Evolutionary conservation across 1,139 yeast species (phyloP), one percentile per base, ranked within the genome.

Genomic region (Zygosaccharomyces sapae): DNA sequence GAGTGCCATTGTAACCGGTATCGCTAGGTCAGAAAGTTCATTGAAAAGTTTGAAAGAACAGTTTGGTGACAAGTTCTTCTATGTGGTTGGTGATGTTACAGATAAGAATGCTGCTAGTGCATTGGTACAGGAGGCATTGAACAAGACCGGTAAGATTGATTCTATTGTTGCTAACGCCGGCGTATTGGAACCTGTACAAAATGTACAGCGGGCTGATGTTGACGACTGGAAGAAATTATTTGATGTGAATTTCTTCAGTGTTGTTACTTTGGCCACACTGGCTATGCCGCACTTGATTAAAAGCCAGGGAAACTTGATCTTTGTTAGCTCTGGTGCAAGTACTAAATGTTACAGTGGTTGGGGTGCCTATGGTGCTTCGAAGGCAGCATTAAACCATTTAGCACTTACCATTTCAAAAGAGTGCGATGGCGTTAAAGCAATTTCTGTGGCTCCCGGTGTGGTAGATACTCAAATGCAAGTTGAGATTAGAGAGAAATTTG

Each of bases 401-500:
- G 80, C 86, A 7, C 63, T 70, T 42, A 78, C 87, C 6, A 66
- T 90, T 19, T 83, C 87, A 1, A 72, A 69, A 4, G 96, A 87
- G 57, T 90, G 86, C 61, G 67, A 72, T 2, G 76, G 72, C 0
- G 70, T 89, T 18, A 70, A 71, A 41, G 73, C 86, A 3, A 69
- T 87, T 8, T 73, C 96, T 0, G 74, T 90, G 20, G 96, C 96
- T 2, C 97, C 97, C 0, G 97, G 97, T 3, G 95, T 87, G 1
- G 97, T 90, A 1, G 88, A 86, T 62, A 89, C 97, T 0, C 73
- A 71, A 18, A 90, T 90, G 97, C 97, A 90, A 68, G 62, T 59
- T 9, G 82, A 79, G 48, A 88, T 90, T 48, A 77, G 97, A 59
- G 82, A 78, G 20, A 69, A 62, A 35, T 76, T 77, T 58, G 79